These are phyloP conservation scores for Colletotrichum sp. DNA, from an alignment of 2,329 filamentous ascomycete genomes.

Conservation along the genomic window DNA sequence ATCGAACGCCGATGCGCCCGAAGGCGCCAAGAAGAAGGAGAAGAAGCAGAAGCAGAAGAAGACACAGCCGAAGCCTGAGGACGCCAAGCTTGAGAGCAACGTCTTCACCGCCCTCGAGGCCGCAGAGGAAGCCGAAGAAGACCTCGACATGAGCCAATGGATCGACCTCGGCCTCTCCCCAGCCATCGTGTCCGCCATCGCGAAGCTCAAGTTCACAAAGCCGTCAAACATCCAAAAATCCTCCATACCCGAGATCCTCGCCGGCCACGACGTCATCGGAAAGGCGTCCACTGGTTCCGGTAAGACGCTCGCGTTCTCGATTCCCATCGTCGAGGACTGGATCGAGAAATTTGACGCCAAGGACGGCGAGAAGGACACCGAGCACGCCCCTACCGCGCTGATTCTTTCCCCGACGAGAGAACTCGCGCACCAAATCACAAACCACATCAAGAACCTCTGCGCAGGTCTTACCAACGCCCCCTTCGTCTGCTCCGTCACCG, in stretches of 20 bases:
- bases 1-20: conserved; percentile 16
- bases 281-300: conserved; percentile 97
- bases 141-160: conserved; percentile 81
- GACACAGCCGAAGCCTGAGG: conserved; percentile 34
- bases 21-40: conserved; percentile 27
- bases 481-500: conserved; percentile 87
- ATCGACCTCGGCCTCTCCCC: conserved; percentile 74
- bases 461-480: conserved; percentile 63
- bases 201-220: conserved; percentile 78
- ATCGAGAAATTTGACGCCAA: conserved; percentile 49
- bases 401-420: conserved; percentile 93
- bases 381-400: conserved; percentile 69
- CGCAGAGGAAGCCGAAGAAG: conserved; percentile 59
- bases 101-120: conserved; percentile 63
- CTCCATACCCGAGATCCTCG: conserved; percentile 81
- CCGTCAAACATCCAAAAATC: conserved; percentile 84
- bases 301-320: conserved; percentile 93
- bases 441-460: conserved; percentile 81
- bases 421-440: conserved; percentile 87
- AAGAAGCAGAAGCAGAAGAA: conserved; percentile 33
- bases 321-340: conserved; percentile 89
- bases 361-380: conserved; percentile 30
- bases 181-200: conserved; percentile 73
- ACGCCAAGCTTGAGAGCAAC: conserved; percentile 49
- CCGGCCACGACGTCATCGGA: conserved; percentile 89